Evolutionary conservation across 2,329 filamentous ascomycete genomes (phyloP), one percentile per base, ranked within the genome.

Genomic region (Diplodia mutila): DNA sequence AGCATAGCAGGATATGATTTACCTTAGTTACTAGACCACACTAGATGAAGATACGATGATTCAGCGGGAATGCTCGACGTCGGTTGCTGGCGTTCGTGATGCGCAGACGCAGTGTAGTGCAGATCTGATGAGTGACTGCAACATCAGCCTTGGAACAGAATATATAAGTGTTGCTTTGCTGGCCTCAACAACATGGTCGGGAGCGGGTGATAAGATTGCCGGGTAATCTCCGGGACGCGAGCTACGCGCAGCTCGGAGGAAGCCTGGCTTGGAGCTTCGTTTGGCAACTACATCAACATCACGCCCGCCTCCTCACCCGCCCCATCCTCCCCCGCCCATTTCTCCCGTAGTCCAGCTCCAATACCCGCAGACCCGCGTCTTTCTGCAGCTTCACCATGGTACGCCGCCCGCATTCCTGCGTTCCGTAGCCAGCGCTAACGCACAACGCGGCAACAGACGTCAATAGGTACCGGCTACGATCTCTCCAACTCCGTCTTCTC

Each of bases 401-500:
- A 59, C 14, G 32, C n/a, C 42, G 1, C 12, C 42, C 12, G 32
- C 16, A 21, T 18, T 55, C 18, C 29, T 34, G 27, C 53, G 11
- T 51, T 34, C 29, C 29, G 42, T 9, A 12, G 18, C 21, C 39
- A 25, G 16, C 52, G 52, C 64, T 66, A 59, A 66, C n/a, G 27
- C 34, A 21, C 54, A 42, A 49, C 53, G 53, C 52, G 42, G 55
- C 66, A 52, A 61, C 51, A 99, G 95, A 99, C 95, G 78, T 99
- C 95, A 79, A 99, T 99, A 91, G 95, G 95, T 79, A 99, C 95
- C 77, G 95, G 95, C 78, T 99, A 99, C 85, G 95, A 99, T 89
- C 91, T 99, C 76, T 93, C 93, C 80, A 99, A 99, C 88, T 98
- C 95, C 78, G 96, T 98, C 85, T 99, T 98, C 87, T 98, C 95